Conservation (phyloP, 2,329 filamentous ascomycete genomes). For the Myotisia sp. region DNA sequence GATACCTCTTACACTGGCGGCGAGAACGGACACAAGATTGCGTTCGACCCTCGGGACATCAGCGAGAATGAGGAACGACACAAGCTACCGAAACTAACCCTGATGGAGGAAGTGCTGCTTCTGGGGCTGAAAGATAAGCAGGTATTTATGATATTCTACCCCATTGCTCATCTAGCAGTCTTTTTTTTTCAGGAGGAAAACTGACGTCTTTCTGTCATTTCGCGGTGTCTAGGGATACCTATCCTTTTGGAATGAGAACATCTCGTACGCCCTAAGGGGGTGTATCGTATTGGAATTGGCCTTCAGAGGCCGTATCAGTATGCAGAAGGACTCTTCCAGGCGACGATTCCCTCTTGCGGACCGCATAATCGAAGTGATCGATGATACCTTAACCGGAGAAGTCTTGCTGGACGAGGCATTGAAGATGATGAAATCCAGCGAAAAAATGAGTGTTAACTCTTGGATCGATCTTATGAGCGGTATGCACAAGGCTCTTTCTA, state of each 20-base stretch:
- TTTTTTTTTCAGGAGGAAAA: constrained; percentile 2
- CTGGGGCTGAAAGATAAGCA: constrained; percentile 98
- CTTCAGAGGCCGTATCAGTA: constrained; percentile 88
- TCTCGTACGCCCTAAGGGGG: constrained; percentile 90
- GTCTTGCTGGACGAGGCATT: constrained; percentile 92
- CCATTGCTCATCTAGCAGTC: too few relatives aligned
- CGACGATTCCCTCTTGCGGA: constrained; percentile 87
- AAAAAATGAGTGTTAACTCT: constrained; percentile 98
- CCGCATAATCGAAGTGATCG: constrained; percentile 88
- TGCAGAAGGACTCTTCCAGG: constrained; percentile 91
- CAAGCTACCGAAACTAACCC: constrained; percentile 94
- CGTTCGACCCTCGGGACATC: constrained; percentile 91
- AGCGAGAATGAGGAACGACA: constrained; percentile 89
- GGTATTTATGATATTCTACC: constrained; percentile 42
- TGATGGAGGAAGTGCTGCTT: constrained; percentile 96
- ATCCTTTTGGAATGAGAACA: constrained; percentile 99
- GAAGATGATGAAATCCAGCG: constrained; percentile 99
- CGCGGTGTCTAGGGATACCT: constrained; percentile 61
- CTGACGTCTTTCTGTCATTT: too few relatives aligned
- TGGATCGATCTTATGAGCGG: constrained; percentile 99
- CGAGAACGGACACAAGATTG: constrained; percentile 97
- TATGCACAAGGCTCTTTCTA: constrained; percentile 41
- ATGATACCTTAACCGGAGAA: constrained; percentile 91
- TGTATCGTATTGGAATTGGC: constrained; percentile 97
- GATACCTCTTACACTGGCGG: constrained; percentile 71